A percentile compares a stretch with the other conserved stretches of the same genome.
These are phyloP conservation scores for Suillus discolor DNA, from an alignment of 768 basidiomycete species.

Conservation along the genomic window DNA sequence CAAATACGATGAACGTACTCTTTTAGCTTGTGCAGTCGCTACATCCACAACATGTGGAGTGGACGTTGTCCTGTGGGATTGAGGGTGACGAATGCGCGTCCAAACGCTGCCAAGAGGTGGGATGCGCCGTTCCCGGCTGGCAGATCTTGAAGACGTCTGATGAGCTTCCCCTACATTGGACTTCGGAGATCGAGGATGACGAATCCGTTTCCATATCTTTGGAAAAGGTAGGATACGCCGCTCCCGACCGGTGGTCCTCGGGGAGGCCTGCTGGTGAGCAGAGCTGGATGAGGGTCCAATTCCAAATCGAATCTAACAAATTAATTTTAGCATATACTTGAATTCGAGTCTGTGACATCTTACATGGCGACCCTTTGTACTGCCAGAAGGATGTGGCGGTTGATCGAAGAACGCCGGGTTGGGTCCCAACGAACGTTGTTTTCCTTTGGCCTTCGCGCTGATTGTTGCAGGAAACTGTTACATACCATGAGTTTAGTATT, in stretches of 20 bases:
- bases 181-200: not conserved
- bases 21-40: not conserved
- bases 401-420: not conserved
- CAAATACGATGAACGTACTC: not conserved
- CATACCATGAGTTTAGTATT: not conserved
- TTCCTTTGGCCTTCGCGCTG: not conserved
- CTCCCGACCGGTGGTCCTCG: not conserved
- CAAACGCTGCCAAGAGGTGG: not conserved
- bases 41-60: not conserved
- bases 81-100: not conserved
- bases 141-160: not conserved
- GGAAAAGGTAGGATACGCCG: not conserved
- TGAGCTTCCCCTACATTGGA: not conserved
- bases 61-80: not conserved
- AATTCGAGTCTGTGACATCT: not conserved
- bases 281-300: not conserved
- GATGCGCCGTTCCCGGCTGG: not conserved
- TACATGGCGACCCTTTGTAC: not conserved
- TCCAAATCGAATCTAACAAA: not conserved
- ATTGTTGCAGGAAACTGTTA: not conserved
- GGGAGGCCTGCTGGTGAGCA: not conserved
- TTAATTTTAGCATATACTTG: not conserved
- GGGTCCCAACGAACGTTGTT: not conserved
- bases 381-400: not conserved
- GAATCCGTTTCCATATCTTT: not conserved